Conservation (phyloP, 805 yeast species). For the Citeromyces matritensis region DNA sequence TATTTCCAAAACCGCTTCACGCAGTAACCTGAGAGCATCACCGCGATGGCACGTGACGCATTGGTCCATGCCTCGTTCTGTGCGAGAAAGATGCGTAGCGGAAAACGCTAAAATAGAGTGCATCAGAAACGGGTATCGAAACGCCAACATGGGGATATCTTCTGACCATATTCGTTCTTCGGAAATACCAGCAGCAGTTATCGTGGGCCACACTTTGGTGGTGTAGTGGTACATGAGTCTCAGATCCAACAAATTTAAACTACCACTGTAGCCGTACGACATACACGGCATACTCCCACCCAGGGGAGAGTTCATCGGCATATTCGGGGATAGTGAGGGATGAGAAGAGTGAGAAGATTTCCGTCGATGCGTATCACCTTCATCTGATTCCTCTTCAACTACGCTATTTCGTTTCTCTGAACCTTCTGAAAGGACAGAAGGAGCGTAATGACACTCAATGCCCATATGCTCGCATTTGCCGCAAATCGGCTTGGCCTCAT, state of each 20-base stretch:
- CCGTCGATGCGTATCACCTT: neutral
- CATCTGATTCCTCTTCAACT: neutral
- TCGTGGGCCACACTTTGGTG: conserved; percentile 70
- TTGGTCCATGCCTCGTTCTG: conserved; percentile 62
- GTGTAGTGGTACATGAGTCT: conserved; percentile 81
- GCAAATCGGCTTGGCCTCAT: conserved; percentile 72
- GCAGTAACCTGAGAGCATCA: conserved; percentile 63
- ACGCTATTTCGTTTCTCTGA: conserved; percentile 2
- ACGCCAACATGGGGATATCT: conserved; percentile 81
- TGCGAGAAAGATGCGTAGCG: conserved; percentile 79
- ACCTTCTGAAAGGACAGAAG: conserved; percentile 3
- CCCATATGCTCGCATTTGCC: conserved; percentile 68
- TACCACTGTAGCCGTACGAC: conserved; percentile 10
- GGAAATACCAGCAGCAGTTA: conserved; percentile 82
- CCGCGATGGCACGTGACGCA: conserved; percentile 79
- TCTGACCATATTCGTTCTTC: conserved; percentile 77
- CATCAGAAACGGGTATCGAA: conserved; percentile 81
- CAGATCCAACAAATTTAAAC: conserved; percentile 59
- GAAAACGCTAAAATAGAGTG: conserved; percentile 83
- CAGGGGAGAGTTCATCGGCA: conserved; percentile 4
- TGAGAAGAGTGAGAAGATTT: conserved; percentile 1
- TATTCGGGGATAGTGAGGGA: conserved; percentile 3
- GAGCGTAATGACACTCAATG: conserved; percentile 52
- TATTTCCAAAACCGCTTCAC: conserved; percentile 79
- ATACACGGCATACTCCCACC: conserved; percentile 2